These are phyloP conservation scores for Globisporangium paroecandrum DNA, from an alignment of 352 stramenopile species.

Conservation along the genomic window DNA sequence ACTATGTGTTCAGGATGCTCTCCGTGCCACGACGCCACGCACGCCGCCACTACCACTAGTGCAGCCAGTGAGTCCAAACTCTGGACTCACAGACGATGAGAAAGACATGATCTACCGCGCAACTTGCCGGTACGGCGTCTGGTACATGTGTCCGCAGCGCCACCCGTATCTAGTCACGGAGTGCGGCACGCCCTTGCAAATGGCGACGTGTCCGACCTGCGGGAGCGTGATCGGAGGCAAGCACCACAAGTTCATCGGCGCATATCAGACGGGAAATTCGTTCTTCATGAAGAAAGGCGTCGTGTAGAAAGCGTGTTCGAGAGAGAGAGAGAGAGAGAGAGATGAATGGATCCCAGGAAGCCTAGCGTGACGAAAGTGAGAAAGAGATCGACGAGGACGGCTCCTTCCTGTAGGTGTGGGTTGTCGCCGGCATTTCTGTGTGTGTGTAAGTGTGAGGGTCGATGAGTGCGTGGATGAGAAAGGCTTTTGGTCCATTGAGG, in stretches of 20 bases:
- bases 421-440: too few species aligned
- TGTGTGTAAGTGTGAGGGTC: too few species aligned
- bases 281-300: conserved; percentile 19
- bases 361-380: not conserved
- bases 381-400: too few species aligned
- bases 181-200: conserved; percentile 26
- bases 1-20: not conserved
- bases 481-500: too few species aligned
- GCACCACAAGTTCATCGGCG: conserved; percentile 13
- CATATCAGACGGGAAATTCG: conserved; percentile 10
- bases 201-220: conserved; percentile 22
- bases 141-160: conserved; percentile 26
- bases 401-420: too few species aligned
- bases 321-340: not conserved
- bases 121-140: conserved; percentile 14
- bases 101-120: conserved; percentile 29
- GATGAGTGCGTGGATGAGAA: too few species aligned
- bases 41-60: conserved; percentile 9
- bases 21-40: not conserved
- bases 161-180: conserved; percentile 35
- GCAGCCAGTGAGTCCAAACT: conserved; percentile 15
- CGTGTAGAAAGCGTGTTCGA: not conserved
- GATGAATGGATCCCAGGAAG: too few species aligned
- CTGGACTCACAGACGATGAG: conserved; percentile 25
- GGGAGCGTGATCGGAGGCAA: conserved; percentile 24